These are phyloP conservation scores for Saccharomyces pastorianus DNA, from an alignment of 1,139 yeast species.

Conservation along the genomic window DNA sequence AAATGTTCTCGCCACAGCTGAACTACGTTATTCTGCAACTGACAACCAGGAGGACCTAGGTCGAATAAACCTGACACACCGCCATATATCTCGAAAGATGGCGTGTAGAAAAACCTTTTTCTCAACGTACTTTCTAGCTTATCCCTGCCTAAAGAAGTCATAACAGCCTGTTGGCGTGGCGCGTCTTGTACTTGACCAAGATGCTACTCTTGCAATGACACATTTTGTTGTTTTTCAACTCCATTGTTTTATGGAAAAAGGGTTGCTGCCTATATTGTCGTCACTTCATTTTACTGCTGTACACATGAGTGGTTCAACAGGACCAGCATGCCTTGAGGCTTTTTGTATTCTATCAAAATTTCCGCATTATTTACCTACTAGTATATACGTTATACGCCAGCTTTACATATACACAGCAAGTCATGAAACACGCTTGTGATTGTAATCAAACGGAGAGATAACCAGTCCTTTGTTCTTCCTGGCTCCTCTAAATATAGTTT, in stretches of 20 bases:
- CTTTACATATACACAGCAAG: not conserved
- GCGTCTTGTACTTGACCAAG: not conserved
- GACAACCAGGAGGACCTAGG: constrained; percentile 99
- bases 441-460: constrained; percentile 54
- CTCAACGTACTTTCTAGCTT: constrained; percentile 82
- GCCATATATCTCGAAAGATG: constrained; percentile 94
- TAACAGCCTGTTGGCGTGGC: not conserved
- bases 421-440: constrained; percentile 20
- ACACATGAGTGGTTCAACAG: not conserved
- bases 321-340: not conserved
- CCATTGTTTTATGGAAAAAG: not conserved
- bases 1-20: constrained; percentile 98
- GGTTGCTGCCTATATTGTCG: not conserved
- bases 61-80: constrained; percentile 98
- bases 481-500: constrained; percentile 86
- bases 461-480: constrained; percentile 89
- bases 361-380: not conserved
- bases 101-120: constrained; percentile 94
- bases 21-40: constrained; percentile 88
- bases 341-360: not conserved
- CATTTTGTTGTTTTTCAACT: not conserved
- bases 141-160: constrained; percentile 58
- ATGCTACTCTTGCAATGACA: not conserved
- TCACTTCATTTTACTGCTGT: not conserved
- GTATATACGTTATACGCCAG: not conserved